Percentiles rank a stretch among this genome's conserved stretches.
These are phyloP conservation scores for Rhizopogon roseolus DNA, from an alignment of 768 basidiomycete species.

Conservation along the genomic window DNA sequence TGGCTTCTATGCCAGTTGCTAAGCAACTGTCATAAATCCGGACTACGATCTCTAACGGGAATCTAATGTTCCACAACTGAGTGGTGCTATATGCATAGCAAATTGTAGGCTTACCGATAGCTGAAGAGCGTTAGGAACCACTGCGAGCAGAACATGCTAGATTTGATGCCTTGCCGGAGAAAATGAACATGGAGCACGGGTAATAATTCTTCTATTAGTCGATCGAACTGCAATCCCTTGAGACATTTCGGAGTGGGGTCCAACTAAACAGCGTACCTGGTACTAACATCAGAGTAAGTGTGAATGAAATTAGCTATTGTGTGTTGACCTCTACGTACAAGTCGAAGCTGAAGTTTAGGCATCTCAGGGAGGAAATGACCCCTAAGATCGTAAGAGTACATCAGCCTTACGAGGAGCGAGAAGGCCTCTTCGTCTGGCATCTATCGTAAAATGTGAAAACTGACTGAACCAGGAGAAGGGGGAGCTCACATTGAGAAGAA, in stretches of 20 bases:
- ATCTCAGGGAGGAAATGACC: slow-evolving; percentile 99
- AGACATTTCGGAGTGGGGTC: slow-evolving; percentile 8
- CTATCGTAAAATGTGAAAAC: slow-evolving; percentile 33
- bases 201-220: slow-evolving; percentile 85
- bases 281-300: slow-evolving; percentile 35
- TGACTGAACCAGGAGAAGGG: neutral
- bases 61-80: slow-evolving; percentile 41
- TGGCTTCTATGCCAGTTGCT: slow-evolving; percentile 94
- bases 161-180: slow-evolving; percentile 89
- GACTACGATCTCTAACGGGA: slow-evolving; percentile 91
- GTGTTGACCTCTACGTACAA: slow-evolving; percentile 44
- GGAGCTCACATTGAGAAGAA: slow-evolving; percentile 78
- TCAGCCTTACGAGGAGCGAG: slow-evolving; percentile 87
- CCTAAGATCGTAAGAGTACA: slow-evolving; percentile 94
- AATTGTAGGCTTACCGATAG: slow-evolving; percentile 58
- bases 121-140: slow-evolving; percentile 99
- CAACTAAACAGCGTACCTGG: slow-evolving; percentile 40
- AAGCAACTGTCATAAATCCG: slow-evolving; percentile 96
- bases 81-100: neutral
- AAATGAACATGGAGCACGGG: slow-evolving; percentile 94
- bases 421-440: slow-evolving; percentile 99
- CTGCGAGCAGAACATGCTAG: slow-evolving; percentile 97
- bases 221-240: slow-evolving; percentile 68
- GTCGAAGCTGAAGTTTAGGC: slow-evolving; percentile 91
- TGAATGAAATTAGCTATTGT: neutral